These are phyloP conservation scores for Acer campestre DNA, from an alignment of 345 rosid genomes.

Conservation along the genomic window DNA sequence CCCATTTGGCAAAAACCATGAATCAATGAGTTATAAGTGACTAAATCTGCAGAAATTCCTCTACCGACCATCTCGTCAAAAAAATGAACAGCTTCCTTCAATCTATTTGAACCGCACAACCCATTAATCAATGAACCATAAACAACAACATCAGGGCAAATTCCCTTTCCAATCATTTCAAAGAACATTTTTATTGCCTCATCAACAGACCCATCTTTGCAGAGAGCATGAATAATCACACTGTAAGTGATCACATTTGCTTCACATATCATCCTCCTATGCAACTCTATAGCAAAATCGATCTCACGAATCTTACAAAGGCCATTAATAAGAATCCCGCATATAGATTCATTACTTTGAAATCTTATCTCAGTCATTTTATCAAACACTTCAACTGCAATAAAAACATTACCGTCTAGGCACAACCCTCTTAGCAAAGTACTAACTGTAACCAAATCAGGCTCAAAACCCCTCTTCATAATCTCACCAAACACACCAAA, in stretches of 20 bases:
- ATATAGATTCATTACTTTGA: slow-evolving; percentile 11
- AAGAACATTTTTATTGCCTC: slow-evolving; percentile 23
- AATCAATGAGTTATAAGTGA: slow-evolving; percentile 21
- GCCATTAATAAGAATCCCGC: slow-evolving; percentile 26
- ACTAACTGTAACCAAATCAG: slow-evolving; percentile 4
- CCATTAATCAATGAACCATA: slow-evolving; percentile 35
- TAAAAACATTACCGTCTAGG: neutral
- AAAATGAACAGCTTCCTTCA: slow-evolving; percentile 14
- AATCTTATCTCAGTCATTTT: slow-evolving; percentile 27
- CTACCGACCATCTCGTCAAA: slow-evolving; percentile 26
- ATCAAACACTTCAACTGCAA: slow-evolving; percentile 23
- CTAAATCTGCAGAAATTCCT: slow-evolving; percentile 17
- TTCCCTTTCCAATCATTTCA: slow-evolving; percentile 28
- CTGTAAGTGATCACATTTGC: slow-evolving; percentile 24
- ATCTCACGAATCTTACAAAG: slow-evolving; percentile 22
- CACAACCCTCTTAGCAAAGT: slow-evolving; percentile 26
- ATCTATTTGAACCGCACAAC: slow-evolving; percentile 17
- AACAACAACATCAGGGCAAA: slow-evolving; percentile 31
- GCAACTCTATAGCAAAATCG: slow-evolving; percentile 25
- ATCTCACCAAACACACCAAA: slow-evolving; percentile 29
- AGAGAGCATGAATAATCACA: slow-evolving; percentile 33
- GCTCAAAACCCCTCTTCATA: slow-evolving; percentile 30
- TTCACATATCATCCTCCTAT: slow-evolving; percentile 27
- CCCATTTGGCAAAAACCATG: slow-evolving; percentile 27
- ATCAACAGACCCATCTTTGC: slow-evolving; percentile 27